These are phyloP conservation scores for Albatrellus sp. DNA, from an alignment of 1,284 basidiomycete genomes.

Conservation along the genomic window DNA sequence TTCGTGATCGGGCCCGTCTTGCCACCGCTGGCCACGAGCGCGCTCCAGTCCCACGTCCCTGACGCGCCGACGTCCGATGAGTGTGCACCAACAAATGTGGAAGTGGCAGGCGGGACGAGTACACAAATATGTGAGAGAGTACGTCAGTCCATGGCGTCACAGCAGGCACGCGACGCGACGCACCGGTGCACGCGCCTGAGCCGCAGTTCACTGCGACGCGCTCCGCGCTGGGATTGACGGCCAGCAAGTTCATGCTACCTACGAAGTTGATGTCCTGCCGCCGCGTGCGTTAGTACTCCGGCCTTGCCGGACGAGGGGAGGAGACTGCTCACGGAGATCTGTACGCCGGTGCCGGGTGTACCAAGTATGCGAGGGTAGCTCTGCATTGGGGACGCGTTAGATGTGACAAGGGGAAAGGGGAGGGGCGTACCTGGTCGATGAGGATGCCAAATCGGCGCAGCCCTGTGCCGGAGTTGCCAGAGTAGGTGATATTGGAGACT, in stretches of 20 bases:
- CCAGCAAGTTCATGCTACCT: constrained; percentile 15
- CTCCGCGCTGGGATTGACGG: constrained; percentile 16
- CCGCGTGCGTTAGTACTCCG: background rate
- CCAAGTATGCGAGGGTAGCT: constrained; percentile 25
- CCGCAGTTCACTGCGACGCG: constrained; percentile 23
- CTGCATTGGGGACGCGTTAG: constrained; percentile 8
- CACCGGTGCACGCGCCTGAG: constrained; percentile 18
- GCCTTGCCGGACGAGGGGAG: background rate
- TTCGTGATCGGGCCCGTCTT: constrained; percentile 25
- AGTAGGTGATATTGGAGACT: constrained; percentile 25
- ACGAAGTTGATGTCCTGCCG: constrained; percentile 19
- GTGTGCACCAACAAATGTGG: background rate
- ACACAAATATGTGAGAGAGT: background rate
- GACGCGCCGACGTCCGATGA: background rate
- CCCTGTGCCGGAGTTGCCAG: constrained; percentile 17
- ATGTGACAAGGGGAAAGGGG: background rate
- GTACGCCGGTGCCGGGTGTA: constrained; percentile 23
- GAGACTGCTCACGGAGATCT: constrained; percentile 15
- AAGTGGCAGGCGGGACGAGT: background rate
- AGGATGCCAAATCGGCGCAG: constrained; percentile 23
- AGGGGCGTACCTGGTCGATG: constrained; percentile 21
- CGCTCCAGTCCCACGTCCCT: constrained; percentile 43
- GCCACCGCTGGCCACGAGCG: constrained; percentile 33
- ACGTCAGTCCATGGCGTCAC: background rate
- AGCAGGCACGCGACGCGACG: constrained; percentile 1